Conservation (phyloP, 2,329 filamentous ascomycete genomes). For the Fonsecaea pugnacius region DNA sequence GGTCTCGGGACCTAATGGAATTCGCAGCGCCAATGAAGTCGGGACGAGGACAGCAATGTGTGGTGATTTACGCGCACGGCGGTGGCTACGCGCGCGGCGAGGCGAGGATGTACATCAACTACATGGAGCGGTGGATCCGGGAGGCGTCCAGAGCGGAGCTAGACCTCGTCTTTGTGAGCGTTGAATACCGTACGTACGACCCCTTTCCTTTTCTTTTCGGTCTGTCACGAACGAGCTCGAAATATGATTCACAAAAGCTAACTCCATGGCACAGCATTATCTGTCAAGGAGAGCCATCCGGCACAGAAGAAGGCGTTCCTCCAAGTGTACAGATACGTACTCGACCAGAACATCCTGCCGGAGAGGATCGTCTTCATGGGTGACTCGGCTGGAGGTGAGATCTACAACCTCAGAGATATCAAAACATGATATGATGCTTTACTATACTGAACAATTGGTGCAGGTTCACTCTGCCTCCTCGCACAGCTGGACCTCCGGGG, state of each 20-base stretch:
- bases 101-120: constrained; percentile 26
- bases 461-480: constrained; percentile 70
- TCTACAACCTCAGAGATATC: no score
- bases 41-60: constrained; percentile 1
- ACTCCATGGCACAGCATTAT: constrained; percentile 4
- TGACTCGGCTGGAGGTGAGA: constrained; percentile 79
- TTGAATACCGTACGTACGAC: constrained; percentile 17
- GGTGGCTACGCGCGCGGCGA: constrained; percentile 25
- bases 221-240: no score
- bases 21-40: not conserved
- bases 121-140: constrained; percentile 26
- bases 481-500: constrained; percentile 39
- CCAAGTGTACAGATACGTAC: constrained; percentile 10
- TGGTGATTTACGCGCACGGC: constrained; percentile 22
- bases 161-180: constrained; percentile 15
- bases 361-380: constrained; percentile 84
- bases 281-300: constrained; percentile 12
- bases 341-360: constrained; percentile 56
- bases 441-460: not conserved
- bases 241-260: no score
- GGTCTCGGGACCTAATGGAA: constrained; percentile 1
- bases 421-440: not conserved
- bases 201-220: no score
- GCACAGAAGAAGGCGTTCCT: constrained; percentile 21
- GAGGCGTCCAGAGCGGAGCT: constrained; percentile 2